Conservation (phyloP, 148 eudicot genomes). For the Rhododendron simsii region DNA sequence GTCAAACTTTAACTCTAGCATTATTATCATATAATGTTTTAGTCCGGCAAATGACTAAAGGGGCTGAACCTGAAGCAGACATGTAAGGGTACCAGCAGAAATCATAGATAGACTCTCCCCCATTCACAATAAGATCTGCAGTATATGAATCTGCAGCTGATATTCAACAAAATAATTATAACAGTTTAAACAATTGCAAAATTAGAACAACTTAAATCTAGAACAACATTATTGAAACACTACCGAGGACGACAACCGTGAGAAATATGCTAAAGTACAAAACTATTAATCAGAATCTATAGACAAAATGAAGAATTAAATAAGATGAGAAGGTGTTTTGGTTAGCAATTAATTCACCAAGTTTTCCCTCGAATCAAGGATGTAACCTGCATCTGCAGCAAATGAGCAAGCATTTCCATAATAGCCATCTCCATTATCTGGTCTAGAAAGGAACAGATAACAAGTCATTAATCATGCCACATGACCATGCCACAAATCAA, state of each 20-base stretch:
- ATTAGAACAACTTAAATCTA: background rate
- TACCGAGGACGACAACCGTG: background rate
- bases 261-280: background rate
- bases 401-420: constrained; percentile 25
- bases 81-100: constrained; percentile 95
- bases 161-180: background rate
- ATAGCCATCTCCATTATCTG: constrained; percentile 39
- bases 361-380: background rate
- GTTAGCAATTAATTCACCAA: background rate
- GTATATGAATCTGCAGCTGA: constrained; percentile 66
- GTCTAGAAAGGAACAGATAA: constrained; percentile 35
- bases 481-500: background rate
- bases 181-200: background rate
- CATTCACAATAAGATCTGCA: constrained; percentile 58
- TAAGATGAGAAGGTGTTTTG: background rate
- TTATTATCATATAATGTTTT: background rate
- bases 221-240: background rate
- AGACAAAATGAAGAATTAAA: background rate
- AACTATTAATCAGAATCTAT: background rate
- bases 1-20: constrained; percentile 1
- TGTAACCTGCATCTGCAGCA: constrained; percentile 48
- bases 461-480: background rate
- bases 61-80: constrained; percentile 78
- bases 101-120: constrained; percentile 96
- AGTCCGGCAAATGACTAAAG: background rate